These are phyloP conservation scores for Tricholoma sp. DNA, from an alignment of 768 basidiomycete genomes.

Conservation along the genomic window DNA sequence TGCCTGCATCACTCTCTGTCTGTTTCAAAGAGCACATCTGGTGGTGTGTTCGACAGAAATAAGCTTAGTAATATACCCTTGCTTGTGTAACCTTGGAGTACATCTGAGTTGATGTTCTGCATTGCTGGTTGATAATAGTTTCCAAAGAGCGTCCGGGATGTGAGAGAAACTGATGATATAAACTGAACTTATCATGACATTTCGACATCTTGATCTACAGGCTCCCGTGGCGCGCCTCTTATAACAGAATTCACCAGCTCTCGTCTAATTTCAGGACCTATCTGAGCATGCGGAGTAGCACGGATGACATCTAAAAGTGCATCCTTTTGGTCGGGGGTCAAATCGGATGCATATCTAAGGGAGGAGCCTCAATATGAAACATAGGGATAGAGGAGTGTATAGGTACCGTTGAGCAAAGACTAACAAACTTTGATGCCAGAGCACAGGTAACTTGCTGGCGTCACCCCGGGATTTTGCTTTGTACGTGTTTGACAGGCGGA, in stretches of 20 bases:
- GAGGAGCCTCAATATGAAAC: neutral
- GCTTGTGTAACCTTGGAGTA: neutral
- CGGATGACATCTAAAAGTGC: slow-evolving; percentile 92
- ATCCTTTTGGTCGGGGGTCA: slow-evolving; percentile 97
- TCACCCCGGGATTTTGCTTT: slow-evolving; percentile 68
- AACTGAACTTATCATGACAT: slow-evolving; percentile 41
- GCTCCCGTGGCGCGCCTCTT: slow-evolving; percentile 72
- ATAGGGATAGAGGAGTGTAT: neutral
- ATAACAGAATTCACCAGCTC: slow-evolving; percentile 86
- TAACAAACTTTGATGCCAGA: slow-evolving; percentile 97
- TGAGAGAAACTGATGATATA: neutral
- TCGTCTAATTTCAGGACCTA: slow-evolving; percentile 83
- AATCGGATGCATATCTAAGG: slow-evolving; percentile 84
- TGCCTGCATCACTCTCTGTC: neutral
- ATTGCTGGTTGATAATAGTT: neutral
- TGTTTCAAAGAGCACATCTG: slow-evolving; percentile 34
- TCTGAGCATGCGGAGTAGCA: slow-evolving; percentile 80
- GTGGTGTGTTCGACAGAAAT: slow-evolving; percentile 26
- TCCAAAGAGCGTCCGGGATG: neutral
- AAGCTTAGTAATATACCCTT: neutral
- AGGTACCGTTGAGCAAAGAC: slow-evolving; percentile 87
- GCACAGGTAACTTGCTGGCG: slow-evolving; percentile 81
- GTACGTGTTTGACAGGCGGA: slow-evolving; percentile 89
- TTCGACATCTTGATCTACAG: slow-evolving; percentile 58
- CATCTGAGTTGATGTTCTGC: neutral